Base-by-base conservation (phyloP, 2,329 filamentous ascomycete genomes). In the Cladophialophora chaetospira region DNA sequence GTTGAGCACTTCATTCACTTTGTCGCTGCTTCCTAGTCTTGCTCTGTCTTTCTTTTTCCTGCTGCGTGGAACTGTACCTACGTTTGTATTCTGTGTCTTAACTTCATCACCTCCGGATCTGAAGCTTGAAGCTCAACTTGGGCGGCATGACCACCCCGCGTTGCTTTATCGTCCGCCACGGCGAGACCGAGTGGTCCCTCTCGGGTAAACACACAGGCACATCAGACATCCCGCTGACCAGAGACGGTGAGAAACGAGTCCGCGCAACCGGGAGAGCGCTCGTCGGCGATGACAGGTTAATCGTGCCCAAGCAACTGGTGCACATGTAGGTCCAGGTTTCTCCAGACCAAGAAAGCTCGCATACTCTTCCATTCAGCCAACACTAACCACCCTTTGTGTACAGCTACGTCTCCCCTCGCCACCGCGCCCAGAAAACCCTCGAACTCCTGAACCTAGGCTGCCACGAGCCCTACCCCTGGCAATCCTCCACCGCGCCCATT, bases 171-270 rank as follows among this genome's bases (percentile, higher is more conserved):
- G 77, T 91, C 71, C 89, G 92, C 66, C 92, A 97, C 70, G 93
- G 92, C 74, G 91, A 97, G 77, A 97, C 92, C 3, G 91, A 96
- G 77, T 97, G 92, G 92, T 95, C 89, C 4, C 84, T 96, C 45
- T 88, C 88, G 65, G 92, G 91, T 54, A 82, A 85, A 50, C 90
- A 97, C 74, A 97, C 93, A 0, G 88, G 91, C 49, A 81, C 78
- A 25, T 89, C 88, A n/a, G 92, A 97, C 68, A 88, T 97, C 3
- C 87, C 91, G 1, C 79, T 97, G 33, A 97, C 92, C 0, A 75
- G 80, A 48, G 88, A 90, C 69, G 93, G 93, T 50, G 88, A 91
- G 77, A 88, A 84, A 71, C 82, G 88, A 58, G 82, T 92, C 57
- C 78, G 76, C 56, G 86, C 88, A 1, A 97, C 93, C 0, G 92